These are phyloP conservation scores for Boletus sensibilis DNA, from an alignment of 768 basidiomycete species.

Conservation along the genomic window DNA sequence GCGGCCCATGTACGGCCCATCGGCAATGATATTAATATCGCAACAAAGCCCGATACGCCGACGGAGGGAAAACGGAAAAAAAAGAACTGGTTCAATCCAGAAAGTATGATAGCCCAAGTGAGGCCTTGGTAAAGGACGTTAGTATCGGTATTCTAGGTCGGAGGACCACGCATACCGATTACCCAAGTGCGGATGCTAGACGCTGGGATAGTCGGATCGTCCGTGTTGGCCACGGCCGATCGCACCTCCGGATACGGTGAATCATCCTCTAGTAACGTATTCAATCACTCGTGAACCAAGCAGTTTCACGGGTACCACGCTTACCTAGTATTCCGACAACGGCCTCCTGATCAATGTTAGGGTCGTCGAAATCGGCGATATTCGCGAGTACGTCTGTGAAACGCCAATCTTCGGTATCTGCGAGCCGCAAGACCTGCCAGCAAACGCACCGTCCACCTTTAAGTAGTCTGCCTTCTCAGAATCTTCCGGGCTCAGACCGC, in stretches of 20 bases:
- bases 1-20: conserved; percentile 64
- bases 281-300: conserved; percentile 12
- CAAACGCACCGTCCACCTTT: conserved; percentile 8
- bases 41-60: conserved; percentile 49
- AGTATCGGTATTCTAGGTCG: not conserved
- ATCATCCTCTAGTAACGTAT: conserved; percentile 51
- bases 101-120: conserved; percentile 55
- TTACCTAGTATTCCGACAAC: conserved; percentile 21
- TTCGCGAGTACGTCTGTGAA: conserved; percentile 1
- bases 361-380: conserved; percentile 34
- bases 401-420: not conserved
- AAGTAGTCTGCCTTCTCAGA: conserved; percentile 10
- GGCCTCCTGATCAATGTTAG: conserved; percentile 33
- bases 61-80: conserved; percentile 64
- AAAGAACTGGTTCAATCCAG: conserved; percentile 80
- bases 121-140: conserved; percentile 25
- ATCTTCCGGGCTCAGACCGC: conserved; percentile 5
- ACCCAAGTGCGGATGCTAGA: conserved; percentile 60
- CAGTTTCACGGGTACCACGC: not conserved
- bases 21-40: conserved; percentile 69
- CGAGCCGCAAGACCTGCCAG: not conserved
- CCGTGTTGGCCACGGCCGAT: conserved; percentile 71
- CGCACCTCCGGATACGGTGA: conserved; percentile 85
- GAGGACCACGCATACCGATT: conserved; percentile 36
- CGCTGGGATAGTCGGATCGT: conserved; percentile 63